These are phyloP conservation scores for Penicillium italicum DNA, from an alignment of 2,329 filamentous ascomycete genomes.

Conservation along the genomic window DNA sequence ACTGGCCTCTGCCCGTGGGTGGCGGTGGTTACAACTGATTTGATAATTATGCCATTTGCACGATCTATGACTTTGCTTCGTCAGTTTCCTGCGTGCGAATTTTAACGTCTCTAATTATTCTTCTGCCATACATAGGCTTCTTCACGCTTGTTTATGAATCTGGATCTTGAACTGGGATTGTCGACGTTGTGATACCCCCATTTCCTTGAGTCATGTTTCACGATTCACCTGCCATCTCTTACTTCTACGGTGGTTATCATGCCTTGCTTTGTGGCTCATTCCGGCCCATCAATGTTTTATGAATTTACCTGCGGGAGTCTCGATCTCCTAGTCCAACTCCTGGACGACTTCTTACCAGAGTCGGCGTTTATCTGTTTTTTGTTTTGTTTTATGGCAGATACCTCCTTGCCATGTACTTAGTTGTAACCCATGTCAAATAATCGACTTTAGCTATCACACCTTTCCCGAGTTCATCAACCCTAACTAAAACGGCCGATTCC, in stretches of 20 bases:
- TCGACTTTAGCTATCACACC: constrained; percentile 6
- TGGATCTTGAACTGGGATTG: constrained; percentile 12
- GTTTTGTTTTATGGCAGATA: constrained; percentile 30
- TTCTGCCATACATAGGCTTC: constrained; percentile 14
- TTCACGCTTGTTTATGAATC: constrained; percentile 14
- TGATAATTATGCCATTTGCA: constrained; percentile 1
- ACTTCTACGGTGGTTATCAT: constrained; percentile 4
- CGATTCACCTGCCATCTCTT: constrained; percentile 15
- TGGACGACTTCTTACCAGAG: constrained; percentile 4
- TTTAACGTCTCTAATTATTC: background rate
- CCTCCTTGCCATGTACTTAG: constrained; percentile 34
- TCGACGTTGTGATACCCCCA: constrained; percentile 28
- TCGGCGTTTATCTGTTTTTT: constrained; percentile 14
- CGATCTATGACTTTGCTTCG: constrained; percentile 1
- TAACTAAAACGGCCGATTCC: background rate
- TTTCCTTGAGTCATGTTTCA: constrained; percentile 24
- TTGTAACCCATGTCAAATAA: constrained; percentile 25
- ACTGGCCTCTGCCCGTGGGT: constrained; percentile 68
- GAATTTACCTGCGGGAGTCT: constrained; percentile 1
- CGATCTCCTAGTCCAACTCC: constrained; percentile 4
- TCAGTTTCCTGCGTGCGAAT: constrained; percentile 7
- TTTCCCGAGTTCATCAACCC: background rate
- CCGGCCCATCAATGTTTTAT: background rate
- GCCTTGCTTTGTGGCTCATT: constrained; percentile 7
- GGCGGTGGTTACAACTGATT: constrained; percentile 32